Evolutionary conservation across 1,139 yeast genomes (phyloP).

Genomic region (Entelexis paramagnoliae): DNA sequence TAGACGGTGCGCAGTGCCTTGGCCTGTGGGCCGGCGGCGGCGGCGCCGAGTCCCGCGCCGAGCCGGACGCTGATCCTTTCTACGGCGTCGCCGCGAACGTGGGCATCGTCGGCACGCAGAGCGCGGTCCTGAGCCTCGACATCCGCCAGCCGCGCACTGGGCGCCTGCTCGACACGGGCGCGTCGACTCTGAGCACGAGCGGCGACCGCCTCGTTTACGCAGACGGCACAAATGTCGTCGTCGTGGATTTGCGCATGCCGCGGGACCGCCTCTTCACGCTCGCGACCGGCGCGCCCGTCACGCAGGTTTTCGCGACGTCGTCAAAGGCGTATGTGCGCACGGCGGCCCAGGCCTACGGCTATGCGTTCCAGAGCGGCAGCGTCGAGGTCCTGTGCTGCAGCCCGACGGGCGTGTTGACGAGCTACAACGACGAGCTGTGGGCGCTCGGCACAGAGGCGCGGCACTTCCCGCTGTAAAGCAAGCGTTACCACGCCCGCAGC

Average conservation of each 20-base stretch:
- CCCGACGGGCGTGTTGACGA: not conserved
- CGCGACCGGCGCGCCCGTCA: not conserved
- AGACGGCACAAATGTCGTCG: not conserved
- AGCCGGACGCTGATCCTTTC: not conserved
- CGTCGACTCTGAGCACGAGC: not conserved
- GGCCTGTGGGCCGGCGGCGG: not conserved
- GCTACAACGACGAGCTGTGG: slow-evolving; percentile 6
- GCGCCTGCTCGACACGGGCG: not conserved
- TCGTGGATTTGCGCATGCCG: slow-evolving; percentile 12
- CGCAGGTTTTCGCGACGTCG: not conserved
- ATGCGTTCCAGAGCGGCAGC: not conserved
- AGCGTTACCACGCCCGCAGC: too few relatives aligned
- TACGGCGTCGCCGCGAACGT: slow-evolving; percentile 12
- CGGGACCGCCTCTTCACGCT: not conserved
- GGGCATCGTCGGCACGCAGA: slow-evolving; percentile 21
- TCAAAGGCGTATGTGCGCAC: slow-evolving; percentile 8
- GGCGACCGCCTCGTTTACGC: slow-evolving; percentile 1
- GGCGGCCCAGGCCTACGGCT: not conserved
- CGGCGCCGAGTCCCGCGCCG: too few relatives aligned
- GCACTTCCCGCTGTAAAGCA: slow-evolving; percentile 4
- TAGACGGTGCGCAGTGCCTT: slow-evolving; percentile 6
- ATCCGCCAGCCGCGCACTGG: slow-evolving; percentile 7
- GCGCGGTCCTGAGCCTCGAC: slow-evolving; percentile 5
- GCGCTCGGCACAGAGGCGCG: slow-evolving; percentile 6
- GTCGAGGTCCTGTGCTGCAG: slow-evolving; percentile 7